These are phyloP conservation scores for Fusarium liriodendri DNA, from an alignment of 2,329 filamentous ascomycete genomes.

Conservation along the genomic window DNA sequence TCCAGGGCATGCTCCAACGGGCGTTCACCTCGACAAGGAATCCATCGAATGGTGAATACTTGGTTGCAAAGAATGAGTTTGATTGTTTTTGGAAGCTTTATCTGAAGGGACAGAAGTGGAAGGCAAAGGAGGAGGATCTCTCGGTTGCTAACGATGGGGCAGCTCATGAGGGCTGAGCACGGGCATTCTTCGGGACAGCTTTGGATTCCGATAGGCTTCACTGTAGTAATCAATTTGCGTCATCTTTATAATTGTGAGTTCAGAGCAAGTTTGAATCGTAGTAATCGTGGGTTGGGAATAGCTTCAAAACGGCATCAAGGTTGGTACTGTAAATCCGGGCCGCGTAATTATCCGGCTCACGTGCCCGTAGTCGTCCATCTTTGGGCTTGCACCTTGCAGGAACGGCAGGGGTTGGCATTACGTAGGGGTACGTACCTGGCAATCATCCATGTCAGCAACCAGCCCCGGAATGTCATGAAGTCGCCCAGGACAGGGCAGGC, in stretches of 20 bases:
- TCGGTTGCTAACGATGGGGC: neutral
- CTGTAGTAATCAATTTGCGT: neutral
- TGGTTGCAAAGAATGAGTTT: neutral
- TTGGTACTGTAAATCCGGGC: neutral
- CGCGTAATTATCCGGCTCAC: neutral
- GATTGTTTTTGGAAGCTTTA: neutral
- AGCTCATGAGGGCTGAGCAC: neutral
- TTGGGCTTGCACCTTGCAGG: constrained; percentile 5
- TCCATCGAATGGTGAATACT: neutral
- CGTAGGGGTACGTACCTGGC: constrained; percentile 39
- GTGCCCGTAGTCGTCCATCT: neutral
- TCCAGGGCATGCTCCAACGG: neutral
- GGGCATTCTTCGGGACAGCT: neutral
- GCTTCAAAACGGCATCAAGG: neutral
- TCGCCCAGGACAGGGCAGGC: constrained; percentile 25
- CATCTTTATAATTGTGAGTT: neutral
- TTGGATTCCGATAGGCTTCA: neutral
- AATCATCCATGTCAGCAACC: constrained; percentile 33
- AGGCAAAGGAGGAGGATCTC: neutral
- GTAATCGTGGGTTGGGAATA: neutral
- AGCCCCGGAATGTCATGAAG: constrained; percentile 40
- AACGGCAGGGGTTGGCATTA: constrained; percentile 22
- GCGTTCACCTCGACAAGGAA: neutral
- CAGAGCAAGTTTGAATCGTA: neutral
- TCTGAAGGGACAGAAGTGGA: neutral